Percentiles rank a stretch among this genome's conserved stretches.
Evolutionary conservation across 169 alveolate genomes (phyloP).

Genomic region (Perkinsus marinus): DNA sequence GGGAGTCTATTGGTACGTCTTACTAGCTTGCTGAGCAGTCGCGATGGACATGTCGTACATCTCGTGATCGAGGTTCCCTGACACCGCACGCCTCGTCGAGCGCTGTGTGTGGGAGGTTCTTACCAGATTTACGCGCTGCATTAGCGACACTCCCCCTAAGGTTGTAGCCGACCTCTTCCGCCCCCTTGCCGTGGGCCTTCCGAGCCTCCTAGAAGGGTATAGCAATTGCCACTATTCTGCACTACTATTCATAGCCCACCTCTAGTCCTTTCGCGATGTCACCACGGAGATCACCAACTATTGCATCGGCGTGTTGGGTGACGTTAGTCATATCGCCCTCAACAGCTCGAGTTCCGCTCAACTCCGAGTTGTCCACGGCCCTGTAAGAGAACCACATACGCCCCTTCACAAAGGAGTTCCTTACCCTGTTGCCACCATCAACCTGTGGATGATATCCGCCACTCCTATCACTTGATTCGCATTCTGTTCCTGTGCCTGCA

Average conservation of each 20-base stretch:
- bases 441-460: not conserved
- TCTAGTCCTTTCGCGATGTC: not conserved
- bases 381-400: not conserved
- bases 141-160: not conserved
- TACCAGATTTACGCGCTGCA: not conserved
- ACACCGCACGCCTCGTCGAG: not conserved
- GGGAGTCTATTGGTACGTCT: not conserved
- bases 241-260: not conserved
- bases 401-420: not conserved
- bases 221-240: not conserved
- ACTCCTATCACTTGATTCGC: not conserved
- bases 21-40: not conserved
- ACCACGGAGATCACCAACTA: not conserved
- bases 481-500: not conserved
- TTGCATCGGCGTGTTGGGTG: not conserved
- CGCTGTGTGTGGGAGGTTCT: not conserved
- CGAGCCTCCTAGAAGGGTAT: not conserved
- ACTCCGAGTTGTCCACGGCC: not conserved
- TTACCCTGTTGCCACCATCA: not conserved
- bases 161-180: not conserved
- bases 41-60: not conserved
- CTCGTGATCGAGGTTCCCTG: not conserved
- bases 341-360: not conserved
- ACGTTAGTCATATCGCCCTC: not conserved
- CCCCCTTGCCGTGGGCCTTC: not conserved